Conservation (phyloP, 2,329 filamentous ascomycete species). For the Curvularia eragrostidis region DNA sequence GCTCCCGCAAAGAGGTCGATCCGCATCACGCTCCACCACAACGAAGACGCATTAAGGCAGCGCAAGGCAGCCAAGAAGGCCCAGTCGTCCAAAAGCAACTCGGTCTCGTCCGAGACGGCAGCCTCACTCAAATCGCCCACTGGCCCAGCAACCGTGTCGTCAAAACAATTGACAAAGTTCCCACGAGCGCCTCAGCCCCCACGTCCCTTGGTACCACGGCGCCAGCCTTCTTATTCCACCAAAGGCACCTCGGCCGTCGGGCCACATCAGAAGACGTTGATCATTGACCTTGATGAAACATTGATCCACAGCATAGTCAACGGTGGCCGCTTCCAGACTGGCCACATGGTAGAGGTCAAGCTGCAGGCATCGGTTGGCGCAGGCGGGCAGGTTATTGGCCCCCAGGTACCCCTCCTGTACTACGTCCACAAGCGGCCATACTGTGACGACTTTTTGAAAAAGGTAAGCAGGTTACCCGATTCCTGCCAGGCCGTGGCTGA, state of each 20-base stretch:
- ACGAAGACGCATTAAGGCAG: conserved; percentile 75
- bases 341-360: conserved; percentile 98
- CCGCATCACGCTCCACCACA: conserved; percentile 86
- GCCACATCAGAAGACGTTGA: conserved; percentile 80
- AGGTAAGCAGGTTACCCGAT: conserved; percentile 57
- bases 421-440: conserved; percentile 98
- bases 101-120: conserved; percentile 56
- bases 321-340: conserved; percentile 91
- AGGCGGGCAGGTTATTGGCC: conserved; percentile 72
- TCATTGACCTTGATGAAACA: conserved; percentile 95
- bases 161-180: conserved; percentile 79
- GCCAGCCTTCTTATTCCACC: conserved; percentile 82
- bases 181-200: conserved; percentile 89
- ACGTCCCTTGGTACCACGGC: conserved; percentile 84
- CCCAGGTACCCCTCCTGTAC: conserved; percentile 95
- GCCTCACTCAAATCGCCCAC: conserved; percentile 90
- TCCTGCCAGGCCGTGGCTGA: conserved; percentile 25
- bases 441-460: conserved; percentile 94
- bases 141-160: conserved; percentile 68
- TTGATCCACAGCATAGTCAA: conserved; percentile 98
- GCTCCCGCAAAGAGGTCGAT: conserved; percentile 78
- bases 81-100: conserved; percentile 45
- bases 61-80: conserved; percentile 74
- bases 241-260: conserved; percentile 45
- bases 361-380: conserved; percentile 75